phyloP scores from a whole-genome alignment of 768 basidiomycete species.

The Gymnopilus junonius region DNA sequence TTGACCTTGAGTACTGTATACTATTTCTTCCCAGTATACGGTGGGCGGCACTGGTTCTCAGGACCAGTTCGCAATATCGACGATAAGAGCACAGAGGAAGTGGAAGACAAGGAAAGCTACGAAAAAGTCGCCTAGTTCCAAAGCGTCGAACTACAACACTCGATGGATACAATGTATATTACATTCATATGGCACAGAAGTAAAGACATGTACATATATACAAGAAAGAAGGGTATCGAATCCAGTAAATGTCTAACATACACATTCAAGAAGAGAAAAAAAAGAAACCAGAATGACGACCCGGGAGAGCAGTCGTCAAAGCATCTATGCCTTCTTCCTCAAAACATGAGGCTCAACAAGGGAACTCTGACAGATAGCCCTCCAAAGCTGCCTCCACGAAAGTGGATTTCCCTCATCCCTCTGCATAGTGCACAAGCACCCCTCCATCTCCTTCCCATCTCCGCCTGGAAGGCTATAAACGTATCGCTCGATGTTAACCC shows the following conservation, averaged over 20 bases:
- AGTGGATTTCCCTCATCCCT: slow-evolving; percentile 80
- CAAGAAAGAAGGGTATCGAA: background rate
- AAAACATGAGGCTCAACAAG: slow-evolving; percentile 63
- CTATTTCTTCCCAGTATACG: slow-evolving; percentile 74
- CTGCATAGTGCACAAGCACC: slow-evolving; percentile 73
- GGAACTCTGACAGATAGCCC: slow-evolving; percentile 54
- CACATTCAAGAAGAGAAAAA: background rate
- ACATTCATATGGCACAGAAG: background rate
- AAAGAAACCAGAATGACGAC: background rate
- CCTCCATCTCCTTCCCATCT: slow-evolving; percentile 39
- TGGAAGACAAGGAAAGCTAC: background rate
- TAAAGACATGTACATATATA: background rate
- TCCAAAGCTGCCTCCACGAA: slow-evolving; percentile 81
- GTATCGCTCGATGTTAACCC: slow-evolving; percentile 73
- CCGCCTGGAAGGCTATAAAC: slow-evolving; percentile 26
- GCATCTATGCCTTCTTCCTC: slow-evolving; percentile 27
- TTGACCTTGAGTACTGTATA: slow-evolving; percentile 59
- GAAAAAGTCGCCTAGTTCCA: too few relatives aligned
- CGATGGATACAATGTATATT: too few relatives aligned
- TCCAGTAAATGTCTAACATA: background rate
- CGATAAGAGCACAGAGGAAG: background rate
- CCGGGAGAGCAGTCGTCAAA: background rate
- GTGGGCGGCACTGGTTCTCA: slow-evolving; percentile 72
- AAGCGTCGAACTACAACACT: too few relatives aligned
- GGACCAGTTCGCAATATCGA: slow-evolving; percentile 57